A percentile compares a stretch with the other conserved stretches of the same genome.
These are phyloP conservation scores for Nemania sp. DNA, from an alignment of 2,329 filamentous ascomycete genomes.

Conservation along the genomic window DNA sequence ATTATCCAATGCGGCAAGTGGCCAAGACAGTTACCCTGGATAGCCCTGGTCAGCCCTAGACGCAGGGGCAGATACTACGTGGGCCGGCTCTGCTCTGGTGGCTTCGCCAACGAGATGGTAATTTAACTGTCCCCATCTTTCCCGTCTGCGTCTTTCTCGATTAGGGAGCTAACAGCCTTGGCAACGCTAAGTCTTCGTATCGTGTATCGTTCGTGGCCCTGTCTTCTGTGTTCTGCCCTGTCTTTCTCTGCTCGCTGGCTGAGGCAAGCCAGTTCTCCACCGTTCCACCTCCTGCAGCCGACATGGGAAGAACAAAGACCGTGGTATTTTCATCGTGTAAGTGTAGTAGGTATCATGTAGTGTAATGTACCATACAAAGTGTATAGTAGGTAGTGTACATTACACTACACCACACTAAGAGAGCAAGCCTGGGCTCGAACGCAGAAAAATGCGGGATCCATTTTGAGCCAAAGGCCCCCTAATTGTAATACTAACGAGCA, in stretches of 20 bases:
- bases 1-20: slow-evolving; percentile 12
- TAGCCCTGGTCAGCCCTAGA: slow-evolving; percentile 10
- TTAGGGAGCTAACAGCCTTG: slow-evolving; percentile 14
- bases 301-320: slow-evolving; percentile 20
- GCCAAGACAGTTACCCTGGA: slow-evolving; percentile 7
- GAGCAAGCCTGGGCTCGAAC: no score
- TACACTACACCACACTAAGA: no score
- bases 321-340: no score
- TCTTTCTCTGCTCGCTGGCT: slow-evolving; percentile 5
- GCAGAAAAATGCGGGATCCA: slow-evolving; percentile 17
- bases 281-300: slow-evolving; percentile 14
- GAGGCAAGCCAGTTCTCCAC: no score
- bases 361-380: no score
- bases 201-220: slow-evolving; percentile 10
- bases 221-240: no score
- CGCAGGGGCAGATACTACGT: background rate
- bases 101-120: slow-evolving; percentile 13
- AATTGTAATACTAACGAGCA: slow-evolving; percentile 13
- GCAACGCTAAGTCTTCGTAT: slow-evolving; percentile 18
- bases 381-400: no score
- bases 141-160: slow-evolving; percentile 7
- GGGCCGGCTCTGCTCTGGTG: slow-evolving; percentile 3
- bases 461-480: slow-evolving; percentile 16
- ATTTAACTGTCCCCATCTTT: slow-evolving; percentile 19
- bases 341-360: no score